Evolutionary conservation across 75 land plant genomes (phyloP).

Genomic region (Cupressus sempervirens): DNA sequence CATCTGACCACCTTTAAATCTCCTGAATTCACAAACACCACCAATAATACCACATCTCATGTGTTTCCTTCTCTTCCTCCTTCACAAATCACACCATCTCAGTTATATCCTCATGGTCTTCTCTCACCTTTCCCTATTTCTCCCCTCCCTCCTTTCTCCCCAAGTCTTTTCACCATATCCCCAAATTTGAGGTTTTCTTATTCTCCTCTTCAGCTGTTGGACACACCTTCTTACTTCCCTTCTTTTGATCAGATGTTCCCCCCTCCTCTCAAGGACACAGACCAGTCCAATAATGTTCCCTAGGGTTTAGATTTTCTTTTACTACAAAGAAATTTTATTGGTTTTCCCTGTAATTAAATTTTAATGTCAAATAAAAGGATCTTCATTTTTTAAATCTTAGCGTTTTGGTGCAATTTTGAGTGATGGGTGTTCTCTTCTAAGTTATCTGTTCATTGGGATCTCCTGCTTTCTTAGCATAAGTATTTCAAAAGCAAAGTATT

Average conservation of each 20-base stretch:
- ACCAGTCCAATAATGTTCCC: background rate
- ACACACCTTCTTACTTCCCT: background rate
- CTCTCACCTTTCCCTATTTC: background rate
- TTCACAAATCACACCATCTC: background rate
- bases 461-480: background rate
- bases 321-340: background rate
- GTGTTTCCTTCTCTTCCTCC: background rate
- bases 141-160: conserved; percentile 5
- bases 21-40: background rate
- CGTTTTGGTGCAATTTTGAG: background rate
- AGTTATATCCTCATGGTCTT: background rate
- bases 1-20: background rate
- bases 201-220: background rate
- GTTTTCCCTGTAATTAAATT: background rate
- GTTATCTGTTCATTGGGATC: background rate
- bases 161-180: background rate
- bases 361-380: background rate
- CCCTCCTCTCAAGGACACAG: background rate
- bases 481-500: no score
- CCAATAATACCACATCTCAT: background rate
- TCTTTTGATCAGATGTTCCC: background rate
- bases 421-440: background rate
- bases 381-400: background rate
- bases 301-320: background rate
- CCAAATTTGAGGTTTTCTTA: background rate